Percentiles rank a stretch among this genome's conserved stretches.
phyloP scores from a whole-genome alignment of 2,329 filamentous ascomycete species.

The Calonectria pteridis region DNA sequence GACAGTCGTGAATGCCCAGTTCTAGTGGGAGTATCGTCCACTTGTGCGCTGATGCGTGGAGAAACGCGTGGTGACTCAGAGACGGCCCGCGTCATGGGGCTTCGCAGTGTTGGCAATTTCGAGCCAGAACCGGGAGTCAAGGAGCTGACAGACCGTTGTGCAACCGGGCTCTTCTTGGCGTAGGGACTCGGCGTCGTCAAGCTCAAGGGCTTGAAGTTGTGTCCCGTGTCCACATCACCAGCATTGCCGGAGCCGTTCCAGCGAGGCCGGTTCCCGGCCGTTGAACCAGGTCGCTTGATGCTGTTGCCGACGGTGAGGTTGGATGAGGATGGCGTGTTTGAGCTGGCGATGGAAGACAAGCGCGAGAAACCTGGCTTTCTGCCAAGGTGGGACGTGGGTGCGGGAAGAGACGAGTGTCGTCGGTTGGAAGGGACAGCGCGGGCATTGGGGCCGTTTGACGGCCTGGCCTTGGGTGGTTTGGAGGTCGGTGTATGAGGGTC shows the following conservation, averaged over 20 bases:
- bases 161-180: constrained; percentile 58
- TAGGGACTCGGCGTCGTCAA: constrained; percentile 72
- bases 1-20: constrained; percentile 60
- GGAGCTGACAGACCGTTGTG: constrained; percentile 57
- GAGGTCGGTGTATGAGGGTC: constrained; percentile 60
- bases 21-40: constrained; percentile 60
- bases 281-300: constrained; percentile 59
- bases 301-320: constrained; percentile 54
- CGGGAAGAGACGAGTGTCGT: constrained; percentile 63
- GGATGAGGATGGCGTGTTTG: constrained; percentile 51
- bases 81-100: constrained; percentile 58
- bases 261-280: constrained; percentile 70
- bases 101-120: constrained; percentile 63
- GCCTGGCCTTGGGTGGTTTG: constrained; percentile 59
- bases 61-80: constrained; percentile 60
- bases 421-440: constrained; percentile 60
- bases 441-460: constrained; percentile 60
- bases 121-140: constrained; percentile 59
- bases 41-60: constrained; percentile 6
- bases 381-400: constrained; percentile 54
- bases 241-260: constrained; percentile 80
- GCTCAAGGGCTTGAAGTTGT: constrained; percentile 74
- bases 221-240: constrained; percentile 72
- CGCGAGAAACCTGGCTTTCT: constrained; percentile 59
- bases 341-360: constrained; percentile 61